Evolutionary conservation across 352 stramenopile genomes (phyloP).

Genomic region (Phytophthora gonapodyides): DNA sequence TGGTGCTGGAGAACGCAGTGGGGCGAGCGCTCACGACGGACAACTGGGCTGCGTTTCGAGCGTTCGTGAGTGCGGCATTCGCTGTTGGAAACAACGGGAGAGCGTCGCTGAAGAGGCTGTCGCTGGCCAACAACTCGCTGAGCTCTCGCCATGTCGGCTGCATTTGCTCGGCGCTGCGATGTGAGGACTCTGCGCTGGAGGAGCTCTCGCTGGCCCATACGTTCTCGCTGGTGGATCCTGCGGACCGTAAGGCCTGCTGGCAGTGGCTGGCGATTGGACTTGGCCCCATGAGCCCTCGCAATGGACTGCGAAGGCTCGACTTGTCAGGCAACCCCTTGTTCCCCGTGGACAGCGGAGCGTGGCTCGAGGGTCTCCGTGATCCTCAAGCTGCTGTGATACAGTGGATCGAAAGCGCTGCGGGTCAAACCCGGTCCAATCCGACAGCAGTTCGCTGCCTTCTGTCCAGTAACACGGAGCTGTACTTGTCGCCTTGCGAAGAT

Average conservation of each 20-base stretch:
- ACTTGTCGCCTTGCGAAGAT: slow-evolving; percentile 22
- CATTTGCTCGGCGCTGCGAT: slow-evolving; percentile 40
- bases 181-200: slow-evolving; percentile 21
- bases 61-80: slow-evolving; percentile 32
- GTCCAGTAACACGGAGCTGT: slow-evolving; percentile 27
- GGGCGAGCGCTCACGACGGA: slow-evolving; percentile 17
- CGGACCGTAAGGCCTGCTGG: slow-evolving; percentile 34
- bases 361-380: slow-evolving; percentile 30
- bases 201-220: slow-evolving; percentile 35
- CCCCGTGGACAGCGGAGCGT: slow-evolving; percentile 34
- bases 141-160: slow-evolving; percentile 33
- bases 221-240: slow-evolving; percentile 35
- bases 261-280: slow-evolving; percentile 40
- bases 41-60: slow-evolving; percentile 36
- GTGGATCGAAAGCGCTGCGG: slow-evolving; percentile 15
- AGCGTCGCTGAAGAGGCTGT: slow-evolving; percentile 30
- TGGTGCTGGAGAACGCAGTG: slow-evolving; percentile 40
- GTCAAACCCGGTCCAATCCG: slow-evolving; percentile 6
- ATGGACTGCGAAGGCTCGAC: slow-evolving; percentile 29
- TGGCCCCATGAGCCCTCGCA: slow-evolving; percentile 7
- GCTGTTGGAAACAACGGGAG: slow-evolving; percentile 7
- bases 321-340: slow-evolving; percentile 39
- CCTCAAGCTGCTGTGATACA: slow-evolving; percentile 22
- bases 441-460: slow-evolving; percentile 22
- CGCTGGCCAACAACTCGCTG: slow-evolving; percentile 40